phyloP scores from a whole-genome alignment of 306 rosid genomes.

The Calophaca sinica region DNA sequence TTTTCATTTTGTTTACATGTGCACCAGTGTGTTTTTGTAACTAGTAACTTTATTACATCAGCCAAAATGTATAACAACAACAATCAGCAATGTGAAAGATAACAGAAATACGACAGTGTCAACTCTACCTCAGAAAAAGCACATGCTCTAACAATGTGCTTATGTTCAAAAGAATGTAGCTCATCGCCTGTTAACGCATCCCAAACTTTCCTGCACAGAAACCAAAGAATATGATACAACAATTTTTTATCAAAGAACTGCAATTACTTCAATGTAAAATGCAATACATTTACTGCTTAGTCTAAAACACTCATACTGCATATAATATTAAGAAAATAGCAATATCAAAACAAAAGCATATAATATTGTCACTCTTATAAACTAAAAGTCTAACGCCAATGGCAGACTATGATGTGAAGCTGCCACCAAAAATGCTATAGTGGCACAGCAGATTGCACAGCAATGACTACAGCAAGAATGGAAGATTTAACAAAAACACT shows the following conservation, averaged over 20 bases:
- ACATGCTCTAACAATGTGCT: slow-evolving; percentile 98
- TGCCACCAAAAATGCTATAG: not conserved
- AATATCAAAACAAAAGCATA: not conserved
- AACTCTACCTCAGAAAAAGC: slow-evolving; percentile 86
- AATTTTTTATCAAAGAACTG: slow-evolving; percentile 5
- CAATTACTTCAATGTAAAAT: not conserved
- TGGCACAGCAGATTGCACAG: not conserved
- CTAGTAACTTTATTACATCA: not conserved
- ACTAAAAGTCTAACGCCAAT: not conserved
- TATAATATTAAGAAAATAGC: slow-evolving; percentile 1
- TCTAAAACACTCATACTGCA: not conserved
- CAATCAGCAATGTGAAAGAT: not conserved
- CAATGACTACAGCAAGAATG: not conserved
- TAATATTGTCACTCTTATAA: too few relatives aligned
- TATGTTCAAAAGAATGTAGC: slow-evolving; percentile 93
- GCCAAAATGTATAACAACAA: slow-evolving; percentile 34
- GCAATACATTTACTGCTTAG: not conserved
- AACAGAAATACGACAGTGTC: not conserved
- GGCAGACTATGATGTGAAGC: not conserved
- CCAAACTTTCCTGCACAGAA: slow-evolving; percentile 89
- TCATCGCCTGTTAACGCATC: slow-evolving; percentile 95
- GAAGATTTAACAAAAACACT: not conserved
- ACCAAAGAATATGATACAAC: slow-evolving; percentile 28
- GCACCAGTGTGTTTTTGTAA: slow-evolving; percentile 12
- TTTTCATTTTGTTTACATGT: not conserved